Percentiles rank a stretch among this genome's conserved stretches.
These are phyloP conservation scores for Amaranthus palmeri DNA, from an alignment of 148 eudicot genomes.

Conservation along the genomic window DNA sequence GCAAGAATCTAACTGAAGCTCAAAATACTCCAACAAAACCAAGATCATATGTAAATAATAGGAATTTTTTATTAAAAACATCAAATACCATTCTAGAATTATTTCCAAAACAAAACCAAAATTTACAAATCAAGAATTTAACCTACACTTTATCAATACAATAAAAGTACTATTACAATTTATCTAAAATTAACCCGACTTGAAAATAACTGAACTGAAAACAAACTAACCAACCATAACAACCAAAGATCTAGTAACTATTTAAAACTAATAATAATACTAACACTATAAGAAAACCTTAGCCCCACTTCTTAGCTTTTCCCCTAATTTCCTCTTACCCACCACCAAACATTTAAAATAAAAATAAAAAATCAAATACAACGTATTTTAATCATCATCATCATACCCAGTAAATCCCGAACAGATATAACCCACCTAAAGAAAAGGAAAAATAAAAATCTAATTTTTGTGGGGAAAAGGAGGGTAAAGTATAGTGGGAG, in stretches of 20 bases:
- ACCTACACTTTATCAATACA: background rate
- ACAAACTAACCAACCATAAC: background rate
- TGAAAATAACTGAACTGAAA: too few species aligned
- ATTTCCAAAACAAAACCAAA: background rate
- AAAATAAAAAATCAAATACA: constrained; percentile 11
- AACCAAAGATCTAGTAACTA: background rate
- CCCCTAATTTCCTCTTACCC: constrained; percentile 25
- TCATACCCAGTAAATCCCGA: too few species aligned
- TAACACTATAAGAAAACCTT: constrained; percentile 1
- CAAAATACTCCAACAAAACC: background rate
- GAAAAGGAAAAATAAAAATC: too few species aligned
- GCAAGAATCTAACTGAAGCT: background rate
- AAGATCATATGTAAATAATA: background rate
- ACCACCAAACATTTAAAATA: background rate
- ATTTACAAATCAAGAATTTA: constrained; percentile 28
- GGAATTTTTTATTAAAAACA: background rate
- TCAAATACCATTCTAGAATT: constrained; percentile 7
- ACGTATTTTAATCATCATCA: background rate
- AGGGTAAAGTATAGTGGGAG: constrained; percentile 16
- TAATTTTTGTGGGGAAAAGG: background rate
- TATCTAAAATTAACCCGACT: too few species aligned
- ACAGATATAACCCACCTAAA: too few species aligned
- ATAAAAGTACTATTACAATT: background rate
- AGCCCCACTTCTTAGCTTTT: constrained; percentile 15
- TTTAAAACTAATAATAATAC: background rate